Conservation (phyloP, 306 rosid species). For the Trifolium pratense region DNA sequence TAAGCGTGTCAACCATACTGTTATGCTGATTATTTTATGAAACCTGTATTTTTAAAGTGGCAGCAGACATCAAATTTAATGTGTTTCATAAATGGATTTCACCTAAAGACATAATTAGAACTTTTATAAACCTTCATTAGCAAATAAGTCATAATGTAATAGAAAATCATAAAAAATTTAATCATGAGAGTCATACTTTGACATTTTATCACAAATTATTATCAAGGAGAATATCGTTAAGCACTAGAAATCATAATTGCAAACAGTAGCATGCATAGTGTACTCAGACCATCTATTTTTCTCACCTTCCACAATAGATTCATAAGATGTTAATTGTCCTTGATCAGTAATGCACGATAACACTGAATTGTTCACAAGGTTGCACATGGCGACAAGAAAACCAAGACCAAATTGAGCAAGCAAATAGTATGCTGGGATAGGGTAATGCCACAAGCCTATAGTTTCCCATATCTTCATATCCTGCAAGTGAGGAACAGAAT, state of each 20-base stretch:
- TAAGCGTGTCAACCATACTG: conserved; percentile 7
- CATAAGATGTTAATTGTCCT: conserved; percentile 57
- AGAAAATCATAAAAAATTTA: conserved; percentile 27
- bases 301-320: conserved; percentile 64
- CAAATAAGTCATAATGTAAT: conserved; percentile 9
- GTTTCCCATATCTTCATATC: conserved; percentile 92
- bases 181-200: conserved; percentile 3
- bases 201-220: conserved; percentile 29
- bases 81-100: conserved; percentile 27
- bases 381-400: conserved; percentile 80
- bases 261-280: conserved; percentile 24
- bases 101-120: conserved; percentile 3
- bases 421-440: conserved; percentile 85
- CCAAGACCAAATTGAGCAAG: conserved; percentile 94
- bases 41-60: conserved; percentile 37
- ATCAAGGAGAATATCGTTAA: conserved; percentile 34
- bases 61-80: conserved; percentile 22
- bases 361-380: conserved; percentile 81
- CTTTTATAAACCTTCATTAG: conserved; percentile 9
- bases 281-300: conserved; percentile 36
- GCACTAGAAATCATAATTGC: conserved; percentile 33
- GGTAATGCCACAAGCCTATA: conserved; percentile 93
- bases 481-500: conserved; percentile 55
- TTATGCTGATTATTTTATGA: conserved; percentile 34
- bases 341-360: conserved; percentile 71